phyloP scores from a whole-genome alignment of 2,329 filamentous ascomycete species.

The Penicillium sp. region DNA sequence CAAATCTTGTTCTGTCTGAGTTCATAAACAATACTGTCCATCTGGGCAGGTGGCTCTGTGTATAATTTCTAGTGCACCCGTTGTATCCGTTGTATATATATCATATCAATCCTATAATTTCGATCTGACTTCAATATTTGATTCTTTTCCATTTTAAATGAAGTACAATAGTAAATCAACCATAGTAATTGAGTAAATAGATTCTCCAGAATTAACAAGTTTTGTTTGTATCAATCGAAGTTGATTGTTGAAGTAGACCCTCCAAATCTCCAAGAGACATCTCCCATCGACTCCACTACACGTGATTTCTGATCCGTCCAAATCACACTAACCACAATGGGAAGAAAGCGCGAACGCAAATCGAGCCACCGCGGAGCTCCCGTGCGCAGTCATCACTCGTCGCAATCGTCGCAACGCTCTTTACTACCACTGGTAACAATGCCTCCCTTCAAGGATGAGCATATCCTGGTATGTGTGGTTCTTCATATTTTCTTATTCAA shows the following conservation, averaged over 20 bases:
- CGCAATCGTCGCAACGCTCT: constrained; percentile 1
- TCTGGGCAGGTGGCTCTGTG: not conserved
- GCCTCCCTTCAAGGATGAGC: constrained; percentile 54
- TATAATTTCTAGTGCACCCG: no score
- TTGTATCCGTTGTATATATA: no score
- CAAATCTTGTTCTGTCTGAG: not conserved
- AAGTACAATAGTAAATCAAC: not conserved
- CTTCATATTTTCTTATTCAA: not conserved
- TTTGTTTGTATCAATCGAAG: not conserved
- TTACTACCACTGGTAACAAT: constrained; percentile 31
- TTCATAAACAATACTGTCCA: not conserved
- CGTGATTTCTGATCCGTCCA: constrained; percentile 3
- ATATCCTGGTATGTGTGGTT: constrained; percentile 44
- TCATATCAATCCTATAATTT: no score
- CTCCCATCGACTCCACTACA: not conserved
- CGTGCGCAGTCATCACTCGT: constrained; percentile 15
- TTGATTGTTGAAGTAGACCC: not conserved
- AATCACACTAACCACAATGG: constrained; percentile 23
- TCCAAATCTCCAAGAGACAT: not conserved
- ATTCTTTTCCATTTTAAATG: not conserved
- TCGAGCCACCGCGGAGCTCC: constrained; percentile 19
- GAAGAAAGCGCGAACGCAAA: constrained; percentile 9
- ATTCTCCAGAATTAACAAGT: not conserved
- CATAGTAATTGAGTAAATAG: not conserved
- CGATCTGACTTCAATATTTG: not conserved